These are phyloP conservation scores for Stachybotrys chlorohalonatus DNA, from an alignment of 2,329 filamentous ascomycete species.

Conservation along the genomic window DNA sequence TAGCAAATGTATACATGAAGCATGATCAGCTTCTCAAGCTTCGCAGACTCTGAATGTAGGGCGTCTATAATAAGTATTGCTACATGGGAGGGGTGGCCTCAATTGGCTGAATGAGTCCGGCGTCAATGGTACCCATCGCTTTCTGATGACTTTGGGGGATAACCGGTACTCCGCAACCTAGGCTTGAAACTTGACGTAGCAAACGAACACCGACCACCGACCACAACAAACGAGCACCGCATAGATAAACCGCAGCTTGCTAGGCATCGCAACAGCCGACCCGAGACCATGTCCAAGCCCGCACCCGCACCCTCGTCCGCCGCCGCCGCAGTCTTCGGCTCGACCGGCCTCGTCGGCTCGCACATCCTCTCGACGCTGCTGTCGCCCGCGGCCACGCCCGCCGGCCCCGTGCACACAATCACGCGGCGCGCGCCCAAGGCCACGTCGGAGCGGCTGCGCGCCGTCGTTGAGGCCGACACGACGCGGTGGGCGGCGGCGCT, in stretches of 20 bases:
- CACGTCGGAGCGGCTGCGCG: slow-evolving; percentile 48
- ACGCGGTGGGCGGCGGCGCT: slow-evolving; percentile 59
- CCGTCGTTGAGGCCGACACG: slow-evolving; percentile 56
- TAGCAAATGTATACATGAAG: no score
- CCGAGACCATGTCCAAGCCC: slow-evolving; percentile 2
- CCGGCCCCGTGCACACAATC: slow-evolving; percentile 52
- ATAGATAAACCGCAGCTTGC: background rate
- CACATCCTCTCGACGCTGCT: slow-evolving; percentile 64
- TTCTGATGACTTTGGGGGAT: no score
- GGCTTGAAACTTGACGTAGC: no score
- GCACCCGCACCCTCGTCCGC: slow-evolving; percentile 1
- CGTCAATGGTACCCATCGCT: no score
- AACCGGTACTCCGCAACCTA: no score
- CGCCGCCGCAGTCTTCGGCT: slow-evolving; percentile 48
- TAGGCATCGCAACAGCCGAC: background rate
- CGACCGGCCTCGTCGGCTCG: slow-evolving; percentile 61
- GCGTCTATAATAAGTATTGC: no score
- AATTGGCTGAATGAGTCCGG: no score
- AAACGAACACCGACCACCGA: background rate
- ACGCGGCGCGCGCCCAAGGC: slow-evolving; percentile 54
- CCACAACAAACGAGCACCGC: background rate
- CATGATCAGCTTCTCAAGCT: no score
- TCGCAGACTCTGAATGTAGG: no score
- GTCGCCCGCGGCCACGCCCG: slow-evolving; percentile 25
- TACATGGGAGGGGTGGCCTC: no score